Evolutionary conservation across 1,284 basidiomycete species (phyloP), one percentile per base, ranked within the genome.

Genomic region (Apiotrichum siamense): DNA sequence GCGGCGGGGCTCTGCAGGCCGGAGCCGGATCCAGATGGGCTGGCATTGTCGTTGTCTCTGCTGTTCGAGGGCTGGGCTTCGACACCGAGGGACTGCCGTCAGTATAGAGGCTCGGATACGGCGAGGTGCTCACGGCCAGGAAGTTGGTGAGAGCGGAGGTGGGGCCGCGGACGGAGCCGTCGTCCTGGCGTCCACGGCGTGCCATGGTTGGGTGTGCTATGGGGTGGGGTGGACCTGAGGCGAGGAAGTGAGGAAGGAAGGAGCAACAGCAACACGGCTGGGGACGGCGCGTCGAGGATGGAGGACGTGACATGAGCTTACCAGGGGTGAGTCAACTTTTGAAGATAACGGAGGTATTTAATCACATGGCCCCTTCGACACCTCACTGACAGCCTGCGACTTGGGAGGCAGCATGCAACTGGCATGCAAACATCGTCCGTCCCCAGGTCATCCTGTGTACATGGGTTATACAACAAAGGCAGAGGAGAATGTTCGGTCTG

Each of bases 61-160:
- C n/a, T n/a, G 31, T 21, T 25, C 4, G 43, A 57, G 6, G 42
- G 42, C 23, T 64, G 54, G 9, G 71, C 68, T 21, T 69, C 68
- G 21, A 76, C 75, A 6, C 59, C 76, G 31, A 70, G 66, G 26
- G 66, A 71, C 62, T 72, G 61, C 26, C 51, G 50, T 53, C 32
- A 52, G 50, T 36, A 13, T 27, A 9, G 20, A 17, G 40, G n/a
- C n/a, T 10, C 4, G 18, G 18, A 10, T 4, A 23, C 21, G n/a
- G n/a, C n/a, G n/a, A n/a, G n/a, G n/a, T n/a, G 77, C 82, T 54
- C 58, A 90, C 91, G 61, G 83, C 82, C 18, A 97, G 78, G 68
- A 92, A 97, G 58, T 91, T 88, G 24, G 93, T 96, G 12, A 97
- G 75, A 0, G 93, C 93, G 40, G 89, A 93, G 0, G 87, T 84